phyloP scores from a whole-genome alignment of 768 basidiomycete genomes.

The Cubamyces lactineus region DNA sequence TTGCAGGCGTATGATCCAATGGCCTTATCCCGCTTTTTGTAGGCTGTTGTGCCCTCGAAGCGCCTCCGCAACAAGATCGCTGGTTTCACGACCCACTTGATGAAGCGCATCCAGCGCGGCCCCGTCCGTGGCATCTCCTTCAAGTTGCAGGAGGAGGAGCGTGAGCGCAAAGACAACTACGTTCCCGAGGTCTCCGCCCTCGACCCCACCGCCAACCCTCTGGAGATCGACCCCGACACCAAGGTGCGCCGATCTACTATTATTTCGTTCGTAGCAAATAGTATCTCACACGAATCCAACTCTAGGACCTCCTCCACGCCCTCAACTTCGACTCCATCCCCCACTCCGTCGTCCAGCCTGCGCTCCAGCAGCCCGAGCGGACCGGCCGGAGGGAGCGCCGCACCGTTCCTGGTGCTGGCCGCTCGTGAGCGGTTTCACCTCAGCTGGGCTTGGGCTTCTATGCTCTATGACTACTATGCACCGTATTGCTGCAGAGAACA shows the following conservation, averaged over 20 bases:
- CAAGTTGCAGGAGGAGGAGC: constrained; percentile 99
- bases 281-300: not conserved
- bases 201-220: constrained; percentile 68
- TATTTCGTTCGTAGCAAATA: not conserved
- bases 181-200: constrained; percentile 98
- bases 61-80: constrained; percentile 99
- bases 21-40: constrained; percentile 1
- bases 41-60: constrained; percentile 97
- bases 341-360: constrained; percentile 69
- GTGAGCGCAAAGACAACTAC: constrained; percentile 99
- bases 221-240: constrained; percentile 92
- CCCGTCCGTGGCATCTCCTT: constrained; percentile 99
- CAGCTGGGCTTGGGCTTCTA: constrained; percentile 17
- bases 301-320: constrained; percentile 80
- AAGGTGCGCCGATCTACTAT: constrained; percentile 61
- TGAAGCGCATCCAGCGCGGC: constrained; percentile 99
- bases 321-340: constrained; percentile 95
- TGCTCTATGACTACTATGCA: constrained; percentile 27
- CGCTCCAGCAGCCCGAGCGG: constrained; percentile 70
- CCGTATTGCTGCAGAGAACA: constrained; percentile 20
- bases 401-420: constrained; percentile 81
- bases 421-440: constrained; percentile 31
- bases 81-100: constrained; percentile 99
- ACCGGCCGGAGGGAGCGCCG: constrained; percentile 74
- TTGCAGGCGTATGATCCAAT: not conserved